Conservation (phyloP, 2,329 filamentous ascomycete species). For the Diaporthe sp. region DNA sequence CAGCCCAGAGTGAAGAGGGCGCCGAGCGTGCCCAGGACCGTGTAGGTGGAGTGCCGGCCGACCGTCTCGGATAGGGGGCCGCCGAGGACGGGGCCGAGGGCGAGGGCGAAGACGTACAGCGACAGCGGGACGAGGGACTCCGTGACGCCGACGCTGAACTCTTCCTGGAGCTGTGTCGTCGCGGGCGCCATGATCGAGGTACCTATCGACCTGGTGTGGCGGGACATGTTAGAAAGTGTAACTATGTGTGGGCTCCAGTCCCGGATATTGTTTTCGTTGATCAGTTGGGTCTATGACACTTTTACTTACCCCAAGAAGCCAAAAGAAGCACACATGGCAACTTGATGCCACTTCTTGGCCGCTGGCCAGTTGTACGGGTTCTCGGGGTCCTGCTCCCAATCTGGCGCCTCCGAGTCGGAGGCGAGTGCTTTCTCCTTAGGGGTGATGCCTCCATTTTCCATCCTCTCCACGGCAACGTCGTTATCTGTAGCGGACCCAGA, state of each 20-base stretch:
- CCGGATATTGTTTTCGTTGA: too few species aligned
- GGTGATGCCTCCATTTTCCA: not conserved
- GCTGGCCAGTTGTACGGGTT: slow-evolving; percentile 67
- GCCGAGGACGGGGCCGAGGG: slow-evolving; percentile 70
- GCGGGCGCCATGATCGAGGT: slow-evolving; percentile 68
- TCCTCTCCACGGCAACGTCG: not conserved
- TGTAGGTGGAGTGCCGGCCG: slow-evolving; percentile 68
- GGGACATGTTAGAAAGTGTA: not conserved
- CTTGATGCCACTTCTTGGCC: slow-evolving; percentile 56
- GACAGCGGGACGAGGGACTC: slow-evolving; percentile 71
- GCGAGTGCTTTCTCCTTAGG: not conserved
- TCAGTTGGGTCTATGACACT: too few species aligned
- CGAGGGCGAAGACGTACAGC: slow-evolving; percentile 72
- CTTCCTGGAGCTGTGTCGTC: slow-evolving; percentile 58
- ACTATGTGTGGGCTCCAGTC: not conserved
- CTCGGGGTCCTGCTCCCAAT: slow-evolving; percentile 56
- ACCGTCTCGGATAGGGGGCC: slow-evolving; percentile 72
- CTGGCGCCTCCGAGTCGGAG: slow-evolving; percentile 33
- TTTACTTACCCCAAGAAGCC: slow-evolving; percentile 58
- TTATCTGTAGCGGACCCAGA: slow-evolving; percentile 2
- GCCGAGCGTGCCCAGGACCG: slow-evolving; percentile 60
- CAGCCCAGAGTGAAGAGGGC: slow-evolving; percentile 70
- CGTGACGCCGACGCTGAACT: slow-evolving; percentile 69
- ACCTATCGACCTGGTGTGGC: slow-evolving; percentile 62
- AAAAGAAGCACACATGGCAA: slow-evolving; percentile 54